A percentile compares a stretch with the other conserved stretches of the same genome.
Conservation (phyloP, 2,329 filamentous ascomycete genomes). For the Ophiostoma montium region DNA sequence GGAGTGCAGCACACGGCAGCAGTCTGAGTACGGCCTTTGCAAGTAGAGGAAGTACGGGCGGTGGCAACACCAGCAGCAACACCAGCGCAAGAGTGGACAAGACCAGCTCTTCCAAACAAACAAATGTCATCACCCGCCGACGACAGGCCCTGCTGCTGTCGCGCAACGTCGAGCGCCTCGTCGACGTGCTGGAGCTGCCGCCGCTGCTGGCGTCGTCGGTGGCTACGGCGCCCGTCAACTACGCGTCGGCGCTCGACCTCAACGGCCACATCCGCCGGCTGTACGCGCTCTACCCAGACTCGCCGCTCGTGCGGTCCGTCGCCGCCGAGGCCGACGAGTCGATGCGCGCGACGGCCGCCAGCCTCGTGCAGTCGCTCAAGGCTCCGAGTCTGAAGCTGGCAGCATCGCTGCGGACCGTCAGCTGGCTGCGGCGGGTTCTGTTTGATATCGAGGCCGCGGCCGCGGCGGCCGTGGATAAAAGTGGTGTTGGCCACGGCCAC, state of each 20-base stretch:
- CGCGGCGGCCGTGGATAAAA: slow-evolving; percentile 7
- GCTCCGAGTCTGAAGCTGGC: slow-evolving; percentile 73
- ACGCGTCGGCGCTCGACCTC: slow-evolving; percentile 79
- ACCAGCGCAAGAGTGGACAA: not conserved
- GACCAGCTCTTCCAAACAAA: not conserved
- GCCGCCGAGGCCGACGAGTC: slow-evolving; percentile 66
- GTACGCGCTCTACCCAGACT: slow-evolving; percentile 68
- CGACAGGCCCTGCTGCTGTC: slow-evolving; percentile 70
- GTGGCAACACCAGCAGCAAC: slow-evolving; percentile 37
- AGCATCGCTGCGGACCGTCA: slow-evolving; percentile 76
- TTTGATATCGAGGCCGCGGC: slow-evolving; percentile 46
- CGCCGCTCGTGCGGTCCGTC: slow-evolving; percentile 59
- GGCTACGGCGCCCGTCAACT: slow-evolving; percentile 51
- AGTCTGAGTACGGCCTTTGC: slow-evolving; percentile 17
- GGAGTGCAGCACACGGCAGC: slow-evolving; percentile 28
- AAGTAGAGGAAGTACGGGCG: not conserved
- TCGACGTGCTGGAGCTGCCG: slow-evolving; percentile 83
- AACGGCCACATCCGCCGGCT: slow-evolving; percentile 87
- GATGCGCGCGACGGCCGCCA: slow-evolving; percentile 77
- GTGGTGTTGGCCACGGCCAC: not conserved
- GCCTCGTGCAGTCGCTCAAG: slow-evolving; percentile 66
- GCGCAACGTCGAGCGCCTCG: slow-evolving; percentile 75
- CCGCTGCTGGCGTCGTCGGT: slow-evolving; percentile 71
- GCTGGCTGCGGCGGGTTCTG: slow-evolving; percentile 76
- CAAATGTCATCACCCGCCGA: slow-evolving; percentile 48